phyloP scores from a whole-genome alignment of 2,329 filamentous ascomycete species.

The Calonectria ilicicola region DNA sequence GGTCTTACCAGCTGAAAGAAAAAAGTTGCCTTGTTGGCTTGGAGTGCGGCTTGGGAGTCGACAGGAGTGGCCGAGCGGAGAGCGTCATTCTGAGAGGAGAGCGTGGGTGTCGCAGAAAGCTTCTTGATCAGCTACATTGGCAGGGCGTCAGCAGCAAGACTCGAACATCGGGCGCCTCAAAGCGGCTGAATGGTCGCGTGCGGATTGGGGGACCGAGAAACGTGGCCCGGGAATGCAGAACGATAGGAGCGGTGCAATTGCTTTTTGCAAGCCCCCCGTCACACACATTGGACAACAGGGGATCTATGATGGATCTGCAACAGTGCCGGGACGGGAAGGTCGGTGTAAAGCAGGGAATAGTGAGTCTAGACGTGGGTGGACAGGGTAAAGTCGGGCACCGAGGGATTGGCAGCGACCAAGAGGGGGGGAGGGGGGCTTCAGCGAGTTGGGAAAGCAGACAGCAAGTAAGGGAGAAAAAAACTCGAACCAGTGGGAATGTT shows the following conservation, averaged over 20 bases:
- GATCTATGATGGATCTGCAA: constrained; percentile 27
- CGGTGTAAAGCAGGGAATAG: constrained; percentile 4
- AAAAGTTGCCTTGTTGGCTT: constrained; percentile 98
- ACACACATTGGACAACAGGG: constrained; percentile 26
- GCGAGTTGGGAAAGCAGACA: neutral
- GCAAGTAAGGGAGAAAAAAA: constrained; percentile 14
- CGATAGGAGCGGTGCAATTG: constrained; percentile 36
- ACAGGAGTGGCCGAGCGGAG: constrained; percentile 59
- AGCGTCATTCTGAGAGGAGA: constrained; percentile 79
- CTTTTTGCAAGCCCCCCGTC: constrained; percentile 34
- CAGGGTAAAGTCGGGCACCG: neutral
- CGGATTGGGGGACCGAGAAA: constrained; percentile 29
- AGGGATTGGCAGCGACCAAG: neutral
- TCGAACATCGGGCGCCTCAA: neutral
- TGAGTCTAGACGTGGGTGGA: neutral
- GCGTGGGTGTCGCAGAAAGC: constrained; percentile 89
- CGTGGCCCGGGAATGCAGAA: constrained; percentile 31
- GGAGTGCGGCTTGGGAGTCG: constrained; percentile 89
- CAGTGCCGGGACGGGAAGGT: constrained; percentile 23
- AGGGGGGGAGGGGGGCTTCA: neutral
- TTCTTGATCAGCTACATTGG: constrained; percentile 91
- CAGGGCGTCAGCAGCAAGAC: constrained; percentile 34
- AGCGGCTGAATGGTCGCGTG: constrained; percentile 30
- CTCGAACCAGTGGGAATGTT: constrained; percentile 11
- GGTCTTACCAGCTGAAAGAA: constrained; percentile 91